Evolutionary conservation across 345 rosid species (phyloP).

Genomic region (Populus davidiana): DNA sequence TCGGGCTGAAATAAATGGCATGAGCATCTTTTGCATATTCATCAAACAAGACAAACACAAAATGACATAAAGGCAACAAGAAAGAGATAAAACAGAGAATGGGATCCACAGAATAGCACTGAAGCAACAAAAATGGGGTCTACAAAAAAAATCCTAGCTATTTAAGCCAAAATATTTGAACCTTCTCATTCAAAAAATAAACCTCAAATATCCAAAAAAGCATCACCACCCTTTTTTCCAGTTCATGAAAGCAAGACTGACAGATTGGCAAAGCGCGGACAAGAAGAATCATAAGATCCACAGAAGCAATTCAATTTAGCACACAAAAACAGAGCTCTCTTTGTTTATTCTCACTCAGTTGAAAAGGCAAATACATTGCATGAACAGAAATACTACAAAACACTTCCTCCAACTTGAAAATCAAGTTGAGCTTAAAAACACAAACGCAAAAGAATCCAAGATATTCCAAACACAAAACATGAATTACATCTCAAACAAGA

Average conservation of each 20-base stretch:
- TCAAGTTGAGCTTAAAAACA: background rate
- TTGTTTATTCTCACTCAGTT: constrained; percentile 5
- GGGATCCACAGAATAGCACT: constrained; percentile 55
- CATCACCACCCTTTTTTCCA: background rate
- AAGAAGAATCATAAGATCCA: constrained; percentile 3
- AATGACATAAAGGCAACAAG: constrained; percentile 23
- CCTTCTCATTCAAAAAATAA: background rate
- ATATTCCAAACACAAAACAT: background rate
- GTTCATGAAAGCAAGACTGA: background rate
- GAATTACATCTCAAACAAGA: constrained; percentile 10
- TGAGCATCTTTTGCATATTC: constrained; percentile 15
- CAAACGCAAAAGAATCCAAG: background rate
- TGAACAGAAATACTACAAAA: constrained; percentile 9
- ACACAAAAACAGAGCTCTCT: background rate
- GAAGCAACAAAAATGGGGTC: constrained; percentile 33
- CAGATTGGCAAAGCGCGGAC: background rate
- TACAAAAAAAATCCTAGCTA: constrained; percentile 15
- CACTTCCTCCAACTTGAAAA: background rate
- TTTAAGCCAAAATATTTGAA: constrained; percentile 19
- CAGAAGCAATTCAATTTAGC: background rate
- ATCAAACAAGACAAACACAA: constrained; percentile 19
- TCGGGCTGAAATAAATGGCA: constrained; percentile 21
- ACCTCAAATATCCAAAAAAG: background rate
- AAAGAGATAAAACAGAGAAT: constrained; percentile 39
- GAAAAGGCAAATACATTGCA: constrained; percentile 25